These are phyloP conservation scores for Myriangium duriaei DNA, from an alignment of 2,329 filamentous ascomycete species.

Conservation along the genomic window DNA sequence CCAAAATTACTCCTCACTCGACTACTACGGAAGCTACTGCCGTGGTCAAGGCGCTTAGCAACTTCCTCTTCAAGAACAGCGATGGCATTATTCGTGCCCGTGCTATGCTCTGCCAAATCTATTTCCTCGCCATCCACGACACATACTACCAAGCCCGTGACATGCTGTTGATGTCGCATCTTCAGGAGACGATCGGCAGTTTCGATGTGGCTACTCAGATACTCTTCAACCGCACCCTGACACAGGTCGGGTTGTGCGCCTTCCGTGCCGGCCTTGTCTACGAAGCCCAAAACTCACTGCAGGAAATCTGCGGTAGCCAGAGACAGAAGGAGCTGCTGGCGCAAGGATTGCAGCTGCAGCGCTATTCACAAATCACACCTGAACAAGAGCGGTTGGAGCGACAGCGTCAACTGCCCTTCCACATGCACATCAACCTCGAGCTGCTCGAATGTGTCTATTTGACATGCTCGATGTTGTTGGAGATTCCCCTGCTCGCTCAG, in stretches of 20 bases:
- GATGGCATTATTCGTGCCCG: constrained; percentile 92
- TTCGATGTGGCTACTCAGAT: constrained; percentile 98
- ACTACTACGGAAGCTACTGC: constrained; percentile 55
- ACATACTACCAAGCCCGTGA: constrained; percentile 96
- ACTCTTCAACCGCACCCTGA: constrained; percentile 93
- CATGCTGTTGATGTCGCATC: constrained; percentile 99
- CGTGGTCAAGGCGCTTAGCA: constrained; percentile 79
- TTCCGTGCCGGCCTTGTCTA: constrained; percentile 96
- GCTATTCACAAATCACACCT: constrained; percentile 88
- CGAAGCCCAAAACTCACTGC: constrained; percentile 91
- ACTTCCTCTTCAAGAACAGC: constrained; percentile 86
- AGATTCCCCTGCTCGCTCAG: constrained; percentile 93
- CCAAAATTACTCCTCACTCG: constrained; percentile 63
- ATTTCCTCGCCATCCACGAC: constrained; percentile 94
- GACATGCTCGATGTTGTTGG: constrained; percentile 97
- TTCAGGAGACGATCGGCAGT: constrained; percentile 92
- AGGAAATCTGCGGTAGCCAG: constrained; percentile 95
- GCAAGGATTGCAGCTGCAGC: constrained; percentile 96
- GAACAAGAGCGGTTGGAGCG: constrained; percentile 97
- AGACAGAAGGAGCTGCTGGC: constrained; percentile 95
- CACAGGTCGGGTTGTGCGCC: constrained; percentile 94
- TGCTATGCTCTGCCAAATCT: constrained; percentile 97
- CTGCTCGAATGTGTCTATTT: constrained; percentile 96
- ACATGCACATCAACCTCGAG: constrained; percentile 99
- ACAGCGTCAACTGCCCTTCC: constrained; percentile 95